A percentile compares a stretch with the other conserved stretches of the same genome.
These are phyloP conservation scores for Gastrolobium villosum DNA, from an alignment of 306 rosid genomes.

Conservation along the genomic window DNA sequence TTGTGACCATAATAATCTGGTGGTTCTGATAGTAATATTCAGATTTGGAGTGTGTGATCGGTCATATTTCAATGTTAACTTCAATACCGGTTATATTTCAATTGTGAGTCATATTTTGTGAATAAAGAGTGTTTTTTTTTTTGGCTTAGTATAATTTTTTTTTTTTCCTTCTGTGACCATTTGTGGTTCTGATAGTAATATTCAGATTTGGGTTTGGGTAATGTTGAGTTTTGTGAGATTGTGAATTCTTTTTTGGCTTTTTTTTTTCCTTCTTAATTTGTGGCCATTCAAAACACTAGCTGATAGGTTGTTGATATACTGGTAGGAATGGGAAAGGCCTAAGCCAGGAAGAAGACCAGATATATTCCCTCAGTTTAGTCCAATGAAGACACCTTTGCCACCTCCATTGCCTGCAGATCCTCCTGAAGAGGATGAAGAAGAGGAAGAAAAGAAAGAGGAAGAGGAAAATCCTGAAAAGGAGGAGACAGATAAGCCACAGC, in stretches of 20 bases:
- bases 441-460: constrained; percentile 54
- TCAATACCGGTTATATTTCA: too few relatives aligned
- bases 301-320: constrained; percentile 24
- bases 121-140: too few relatives aligned
- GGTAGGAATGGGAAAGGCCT: constrained; percentile 62
- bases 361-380: constrained; percentile 66
- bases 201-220: not conserved
- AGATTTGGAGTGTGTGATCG: too few relatives aligned
- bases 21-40: not conserved
- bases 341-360: constrained; percentile 65
- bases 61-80: too few relatives aligned
- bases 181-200: not conserved
- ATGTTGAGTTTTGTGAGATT: not conserved
- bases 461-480: constrained; percentile 62
- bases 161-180: too few relatives aligned
- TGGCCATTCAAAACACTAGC: constrained; percentile 5
- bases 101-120: too few relatives aligned
- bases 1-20: not conserved
- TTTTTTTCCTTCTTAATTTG: not conserved
- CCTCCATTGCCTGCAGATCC: constrained; percentile 64
- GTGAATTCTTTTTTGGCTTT: not conserved
- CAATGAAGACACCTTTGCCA: constrained; percentile 69
- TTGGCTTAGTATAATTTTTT: too few relatives aligned
- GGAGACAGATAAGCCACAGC: constrained; percentile 50
- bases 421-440: constrained; percentile 61